These are phyloP conservation scores for Alternaria burnsii DNA, from an alignment of 2,329 filamentous ascomycete genomes.

Conservation along the genomic window DNA sequence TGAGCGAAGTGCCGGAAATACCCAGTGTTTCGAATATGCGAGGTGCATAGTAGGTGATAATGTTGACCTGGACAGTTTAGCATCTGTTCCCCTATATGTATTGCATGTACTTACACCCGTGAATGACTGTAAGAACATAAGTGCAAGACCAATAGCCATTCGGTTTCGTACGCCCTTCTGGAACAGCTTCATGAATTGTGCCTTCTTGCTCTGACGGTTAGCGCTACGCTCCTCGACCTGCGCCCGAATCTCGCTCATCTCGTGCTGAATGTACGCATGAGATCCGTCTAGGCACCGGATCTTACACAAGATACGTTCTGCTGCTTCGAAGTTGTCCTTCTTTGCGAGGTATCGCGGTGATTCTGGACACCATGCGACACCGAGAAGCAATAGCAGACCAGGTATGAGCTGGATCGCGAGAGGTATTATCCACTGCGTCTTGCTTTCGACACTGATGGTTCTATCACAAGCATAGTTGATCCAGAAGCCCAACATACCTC, in stretches of 20 bases:
- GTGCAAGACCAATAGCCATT: constrained; percentile 50
- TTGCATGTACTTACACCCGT: constrained; percentile 38
- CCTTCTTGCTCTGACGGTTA: constrained; percentile 38
- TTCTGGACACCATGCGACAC: constrained; percentile 51
- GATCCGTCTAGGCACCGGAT: constrained; percentile 57
- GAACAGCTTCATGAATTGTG: constrained; percentile 49
- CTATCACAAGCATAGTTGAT: constrained; percentile 54
- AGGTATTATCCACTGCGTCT: constrained; percentile 70
- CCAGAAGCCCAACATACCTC: constrained; percentile 61
- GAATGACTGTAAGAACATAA: constrained; percentile 51
- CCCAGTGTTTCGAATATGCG: constrained; percentile 56
- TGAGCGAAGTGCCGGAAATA: constrained; percentile 53
- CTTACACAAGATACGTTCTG: constrained; percentile 52
- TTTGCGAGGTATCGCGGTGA: constrained; percentile 44
- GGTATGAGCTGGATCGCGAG: constrained; percentile 59
- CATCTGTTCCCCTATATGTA: not conserved
- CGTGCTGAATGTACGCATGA: constrained; percentile 58
- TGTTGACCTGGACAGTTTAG: constrained; percentile 38
- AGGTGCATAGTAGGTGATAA: constrained; percentile 50
- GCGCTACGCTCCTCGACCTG: constrained; percentile 46
- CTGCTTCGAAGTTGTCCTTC: constrained; percentile 50
- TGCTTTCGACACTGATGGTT: constrained; percentile 55
- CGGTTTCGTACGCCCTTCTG: constrained; percentile 52
- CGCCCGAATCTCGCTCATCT: constrained; percentile 58
- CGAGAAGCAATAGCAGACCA: constrained; percentile 47